These are phyloP conservation scores for Eucalyptus curtisii DNA, from an alignment of 345 rosid genomes.

Conservation along the genomic window DNA sequence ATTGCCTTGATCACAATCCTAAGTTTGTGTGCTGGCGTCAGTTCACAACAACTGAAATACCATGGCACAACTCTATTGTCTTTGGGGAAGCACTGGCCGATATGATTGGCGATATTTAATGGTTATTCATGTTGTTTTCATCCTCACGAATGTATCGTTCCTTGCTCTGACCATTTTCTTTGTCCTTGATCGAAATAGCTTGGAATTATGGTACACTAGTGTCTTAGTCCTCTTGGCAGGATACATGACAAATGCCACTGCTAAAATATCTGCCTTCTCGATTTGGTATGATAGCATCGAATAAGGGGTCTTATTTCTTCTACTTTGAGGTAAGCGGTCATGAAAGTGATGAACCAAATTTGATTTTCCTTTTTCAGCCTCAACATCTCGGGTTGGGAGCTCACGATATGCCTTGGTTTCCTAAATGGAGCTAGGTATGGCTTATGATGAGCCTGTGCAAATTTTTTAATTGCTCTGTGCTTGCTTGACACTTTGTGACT, in stretches of 20 bases:
- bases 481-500: neutral
- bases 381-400: neutral
- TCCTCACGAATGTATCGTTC: neutral
- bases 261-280: conserved; percentile 6
- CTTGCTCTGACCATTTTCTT: neutral
- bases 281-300: neutral
- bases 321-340: neutral
- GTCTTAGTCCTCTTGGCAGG: neutral
- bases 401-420: neutral
- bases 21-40: neutral
- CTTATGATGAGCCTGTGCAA: neutral
- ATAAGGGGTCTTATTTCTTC: neutral
- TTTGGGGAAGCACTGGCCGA: neutral
- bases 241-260: conserved; percentile 11
- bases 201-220: neutral
- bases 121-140: neutral
- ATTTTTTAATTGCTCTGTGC: neutral
- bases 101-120: neutral
- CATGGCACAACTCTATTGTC: neutral
- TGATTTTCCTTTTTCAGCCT: neutral
- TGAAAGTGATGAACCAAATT: neutral
- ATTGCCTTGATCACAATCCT: neutral
- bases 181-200: neutral
- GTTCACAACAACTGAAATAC: neutral
- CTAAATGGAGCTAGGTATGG: neutral